Conservation (phyloP, 306 rosid species). For the Corylus americana region DNA sequence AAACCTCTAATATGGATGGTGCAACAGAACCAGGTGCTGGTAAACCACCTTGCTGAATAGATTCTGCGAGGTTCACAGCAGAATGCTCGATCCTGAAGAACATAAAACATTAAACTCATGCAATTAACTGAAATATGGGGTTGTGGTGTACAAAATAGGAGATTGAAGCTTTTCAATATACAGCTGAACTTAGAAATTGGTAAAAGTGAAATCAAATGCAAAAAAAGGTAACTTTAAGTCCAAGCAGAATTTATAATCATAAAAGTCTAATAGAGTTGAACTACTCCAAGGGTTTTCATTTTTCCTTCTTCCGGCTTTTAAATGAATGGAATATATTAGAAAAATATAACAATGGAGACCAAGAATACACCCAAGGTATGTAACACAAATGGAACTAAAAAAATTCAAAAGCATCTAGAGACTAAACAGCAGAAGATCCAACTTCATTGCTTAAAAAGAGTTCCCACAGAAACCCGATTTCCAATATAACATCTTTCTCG, state of each 20-base stretch:
- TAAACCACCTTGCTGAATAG: constrained; percentile 57
- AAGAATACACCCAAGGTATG: neutral
- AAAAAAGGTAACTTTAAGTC: constrained; percentile 15
- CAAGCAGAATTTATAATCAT: constrained; percentile 1
- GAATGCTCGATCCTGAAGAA: constrained; percentile 84
- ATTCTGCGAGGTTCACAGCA: constrained; percentile 73
- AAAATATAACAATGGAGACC: neutral
- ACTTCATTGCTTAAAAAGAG: neutral
- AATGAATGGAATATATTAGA: neutral
- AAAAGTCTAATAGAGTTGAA: neutral
- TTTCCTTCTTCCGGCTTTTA: neutral
- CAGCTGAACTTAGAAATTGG: neutral
- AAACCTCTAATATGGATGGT: constrained; percentile 87
- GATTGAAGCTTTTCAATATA: neutral
- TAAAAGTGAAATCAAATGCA: neutral
- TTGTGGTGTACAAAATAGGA: neutral
- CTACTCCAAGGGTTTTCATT: neutral
- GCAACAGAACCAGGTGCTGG: constrained; percentile 59
- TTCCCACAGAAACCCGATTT: neutral
- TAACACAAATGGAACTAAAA: neutral
- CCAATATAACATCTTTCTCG: neutral
- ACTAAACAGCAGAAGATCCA: neutral
- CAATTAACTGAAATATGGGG: neutral
- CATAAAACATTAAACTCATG: constrained; percentile 26
- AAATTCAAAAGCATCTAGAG: neutral